These are phyloP conservation scores for Euphrasia confusa DNA, from an alignment of 257 asterid genomes.

Conservation along the genomic window DNA sequence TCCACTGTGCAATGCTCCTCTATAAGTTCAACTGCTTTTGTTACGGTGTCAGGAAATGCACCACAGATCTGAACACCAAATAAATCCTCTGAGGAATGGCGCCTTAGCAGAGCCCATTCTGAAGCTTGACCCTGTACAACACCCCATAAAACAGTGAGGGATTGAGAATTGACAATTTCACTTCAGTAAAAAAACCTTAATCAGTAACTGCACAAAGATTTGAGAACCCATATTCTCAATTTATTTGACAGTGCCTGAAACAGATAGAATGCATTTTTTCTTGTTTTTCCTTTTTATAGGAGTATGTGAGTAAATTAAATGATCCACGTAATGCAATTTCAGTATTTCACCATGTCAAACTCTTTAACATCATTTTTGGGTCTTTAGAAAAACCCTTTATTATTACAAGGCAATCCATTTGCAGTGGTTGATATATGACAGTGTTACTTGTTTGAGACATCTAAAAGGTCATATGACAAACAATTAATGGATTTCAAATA, in stretches of 20 bases:
- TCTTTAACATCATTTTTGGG: neutral
- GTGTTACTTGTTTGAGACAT: too few species aligned
- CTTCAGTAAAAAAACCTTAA: conserved; percentile 5
- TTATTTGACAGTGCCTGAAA: neutral
- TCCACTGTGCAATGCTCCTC: conserved; percentile 86
- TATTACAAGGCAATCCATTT: too few species aligned
- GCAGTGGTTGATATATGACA: too few species aligned
- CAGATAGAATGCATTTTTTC: neutral
- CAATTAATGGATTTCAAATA: neutral
- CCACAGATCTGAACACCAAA: conserved; percentile 99
- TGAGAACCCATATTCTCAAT: neutral
- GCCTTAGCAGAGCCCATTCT: conserved; percentile 98
- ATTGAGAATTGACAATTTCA: conserved; percentile 10
- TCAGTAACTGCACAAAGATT: neutral
- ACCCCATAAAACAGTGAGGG: conserved; percentile 17
- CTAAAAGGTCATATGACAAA: too few species aligned
- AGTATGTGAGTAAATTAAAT: neutral
- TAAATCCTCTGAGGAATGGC: conserved; percentile 81
- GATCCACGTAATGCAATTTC: neutral
- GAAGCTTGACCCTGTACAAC: conserved; percentile 88
- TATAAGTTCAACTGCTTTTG: conserved; percentile 86
- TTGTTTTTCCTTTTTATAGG: neutral
- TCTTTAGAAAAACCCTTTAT: neutral
- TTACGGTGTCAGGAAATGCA: conserved; percentile 89
- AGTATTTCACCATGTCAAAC: neutral